Conservation (phyloP, 495 filamentous ascomycete genomes). For the Peziza echinospora region DNA sequence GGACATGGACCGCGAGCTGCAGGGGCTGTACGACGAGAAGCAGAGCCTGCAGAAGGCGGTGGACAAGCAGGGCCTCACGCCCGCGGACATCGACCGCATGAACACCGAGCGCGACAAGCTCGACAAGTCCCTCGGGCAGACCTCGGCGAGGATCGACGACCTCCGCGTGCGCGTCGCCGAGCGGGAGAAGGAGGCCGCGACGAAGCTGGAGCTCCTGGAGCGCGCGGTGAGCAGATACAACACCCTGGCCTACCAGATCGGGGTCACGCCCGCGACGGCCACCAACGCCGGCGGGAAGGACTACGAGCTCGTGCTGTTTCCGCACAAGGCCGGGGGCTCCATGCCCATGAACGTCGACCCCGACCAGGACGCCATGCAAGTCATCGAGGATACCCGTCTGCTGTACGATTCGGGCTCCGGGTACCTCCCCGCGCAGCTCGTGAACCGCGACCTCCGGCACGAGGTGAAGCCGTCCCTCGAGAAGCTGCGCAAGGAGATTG, state of each 20-base stretch:
- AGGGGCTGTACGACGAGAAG: slow-evolving; percentile 58
- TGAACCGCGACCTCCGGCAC: slow-evolving; percentile 68
- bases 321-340: slow-evolving; percentile 33
- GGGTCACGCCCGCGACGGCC: slow-evolving; percentile 63
- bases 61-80: slow-evolving; percentile 78
- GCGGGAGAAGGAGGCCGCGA: slow-evolving; percentile 54
- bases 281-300: slow-evolving; percentile 64
- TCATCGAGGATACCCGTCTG: slow-evolving; percentile 28
- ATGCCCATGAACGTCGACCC: slow-evolving; percentile 24
- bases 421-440: slow-evolving; percentile 69
- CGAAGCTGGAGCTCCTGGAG: slow-evolving; percentile 73
- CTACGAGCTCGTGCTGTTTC: slow-evolving; percentile 59
- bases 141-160: slow-evolving; percentile 15
- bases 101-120: slow-evolving; percentile 80
- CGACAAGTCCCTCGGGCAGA: slow-evolving; percentile 49
- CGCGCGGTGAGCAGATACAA: slow-evolving; percentile 74
- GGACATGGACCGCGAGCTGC: slow-evolving; percentile 53
- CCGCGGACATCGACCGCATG: slow-evolving; percentile 97
- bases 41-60: slow-evolving; percentile 60
- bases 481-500: slow-evolving; percentile 63
- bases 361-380: slow-evolving; percentile 12
- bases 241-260: slow-evolving; percentile 77
- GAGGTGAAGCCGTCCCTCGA: slow-evolving; percentile 58
- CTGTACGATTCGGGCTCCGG: slow-evolving; percentile 61
- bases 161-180: slow-evolving; percentile 57